Base-by-base conservation (phyloP, 257 asterid species). In the Fraxinus quadrangulata region DNA sequence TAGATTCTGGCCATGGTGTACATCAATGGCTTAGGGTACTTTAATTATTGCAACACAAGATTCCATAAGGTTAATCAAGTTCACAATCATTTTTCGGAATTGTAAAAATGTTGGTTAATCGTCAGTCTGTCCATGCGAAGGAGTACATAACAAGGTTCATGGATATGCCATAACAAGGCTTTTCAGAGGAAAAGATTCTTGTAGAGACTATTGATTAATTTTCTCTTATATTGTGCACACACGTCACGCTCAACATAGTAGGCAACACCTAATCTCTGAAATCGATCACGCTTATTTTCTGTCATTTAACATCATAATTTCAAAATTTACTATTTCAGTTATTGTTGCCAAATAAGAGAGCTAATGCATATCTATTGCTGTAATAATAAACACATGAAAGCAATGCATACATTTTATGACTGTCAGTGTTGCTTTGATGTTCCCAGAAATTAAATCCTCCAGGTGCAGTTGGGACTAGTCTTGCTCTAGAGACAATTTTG, bases 391-490 rank as follows among this genome's bases (percentile, higher is more conserved):
- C 68, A 23, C 9, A 10, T 63, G 17, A 63, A 63, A 17, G 68
- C 31, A 24, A 19, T 24, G 17, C 5, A 3, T 63, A 63, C 68
- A 63, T 63, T 24, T 79, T 82, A 19, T 81, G 73, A 61, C 78
- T 79, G 70, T 78, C 26, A 72, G 6, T 10, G 14, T 63, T 68
- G 45, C 67, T 69, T 36, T 86, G 42, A 42, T 80, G 28, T 67
- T 82, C 74, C 82, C 89, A 94, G 99, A 95, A 91, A 91, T 79
- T 91, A 84, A 88, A 86, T 80, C 92, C 90, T 78, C 91, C 94
- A 23, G 97, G 97, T 81, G 99, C 97, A 23, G 99, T 89, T 83
- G 99, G 99, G 85, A 86, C 88, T 69, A 95, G 99, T 83, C 88
- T 93, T 83, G 99, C 99, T 6, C 86, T 95, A 16, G 99, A 93